Percentiles rank a stretch among this genome's conserved stretches.
Conservation (phyloP, 805 yeast species). For the Millerago galiae region DNA sequence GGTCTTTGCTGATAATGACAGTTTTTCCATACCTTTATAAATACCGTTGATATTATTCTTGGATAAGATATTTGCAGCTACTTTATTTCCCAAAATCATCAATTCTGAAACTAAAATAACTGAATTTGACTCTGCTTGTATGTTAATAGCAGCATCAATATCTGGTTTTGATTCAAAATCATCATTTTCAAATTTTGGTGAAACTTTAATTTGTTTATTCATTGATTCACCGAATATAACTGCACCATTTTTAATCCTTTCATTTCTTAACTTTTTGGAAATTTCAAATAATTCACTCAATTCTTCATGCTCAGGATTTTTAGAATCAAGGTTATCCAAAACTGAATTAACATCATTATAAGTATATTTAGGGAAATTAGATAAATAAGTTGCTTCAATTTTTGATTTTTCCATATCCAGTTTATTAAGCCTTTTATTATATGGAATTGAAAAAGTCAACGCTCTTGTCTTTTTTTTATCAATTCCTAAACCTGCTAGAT, state of each 20-base stretch:
- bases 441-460: conserved; percentile 35
- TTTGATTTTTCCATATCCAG: conserved; percentile 23
- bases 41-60: conserved; percentile 45
- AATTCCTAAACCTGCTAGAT: conserved; percentile 45
- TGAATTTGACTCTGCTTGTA: conserved; percentile 37
- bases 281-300: conserved; percentile 30
- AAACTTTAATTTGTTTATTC: conserved; percentile 17
- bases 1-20: conserved; percentile 23
- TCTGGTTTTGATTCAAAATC: conserved; percentile 8
- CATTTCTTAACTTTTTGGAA: conserved; percentile 22
- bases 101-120: conserved; percentile 69
- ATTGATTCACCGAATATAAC: conserved; percentile 33
- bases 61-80: conserved; percentile 44
- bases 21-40: conserved; percentile 27
- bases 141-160: conserved; percentile 17
- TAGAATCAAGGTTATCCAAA: conserved; percentile 23
- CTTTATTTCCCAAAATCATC: conserved; percentile 75
- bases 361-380: conserved; percentile 47
- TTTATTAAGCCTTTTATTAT: conserved; percentile 20
- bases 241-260: conserved; percentile 33
- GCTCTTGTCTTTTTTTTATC: conserved; percentile 39
- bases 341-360: conserved; percentile 57
- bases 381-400: conserved; percentile 36
- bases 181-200: not conserved
- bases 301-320: conserved; percentile 23